Evolutionary conservation across 2,329 filamentous ascomycete genomes (phyloP).

Genomic region (Samsoniella hepiali): DNA sequence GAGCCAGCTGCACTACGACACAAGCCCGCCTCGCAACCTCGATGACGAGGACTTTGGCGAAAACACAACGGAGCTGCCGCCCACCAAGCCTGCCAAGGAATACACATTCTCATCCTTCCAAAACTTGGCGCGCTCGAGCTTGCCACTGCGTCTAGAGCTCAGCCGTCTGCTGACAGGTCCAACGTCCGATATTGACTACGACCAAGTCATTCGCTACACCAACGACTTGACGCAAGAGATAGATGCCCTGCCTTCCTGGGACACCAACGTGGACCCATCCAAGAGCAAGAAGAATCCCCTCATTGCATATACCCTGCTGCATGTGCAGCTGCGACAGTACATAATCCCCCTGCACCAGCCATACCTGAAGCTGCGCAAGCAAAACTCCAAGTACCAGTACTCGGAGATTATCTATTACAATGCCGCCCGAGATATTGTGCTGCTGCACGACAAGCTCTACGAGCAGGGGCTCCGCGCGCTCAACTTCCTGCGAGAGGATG

Average conservation of each 20-base stretch:
- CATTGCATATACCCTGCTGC: slow-evolving; percentile 57
- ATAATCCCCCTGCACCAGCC: slow-evolving; percentile 61
- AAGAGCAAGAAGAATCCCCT: slow-evolving; percentile 51
- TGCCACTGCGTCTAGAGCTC: slow-evolving; percentile 54
- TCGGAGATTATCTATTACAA: slow-evolving; percentile 64
- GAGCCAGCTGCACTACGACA: slow-evolving; percentile 54
- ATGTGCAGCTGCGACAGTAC: slow-evolving; percentile 59
- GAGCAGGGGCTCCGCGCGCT: slow-evolving; percentile 57
- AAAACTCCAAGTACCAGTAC: slow-evolving; percentile 60
- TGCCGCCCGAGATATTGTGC: slow-evolving; percentile 57
- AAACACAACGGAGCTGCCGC: slow-evolving; percentile 48
- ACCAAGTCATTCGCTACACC: slow-evolving; percentile 59
- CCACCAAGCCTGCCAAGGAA: slow-evolving; percentile 48
- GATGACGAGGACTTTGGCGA: slow-evolving; percentile 58
- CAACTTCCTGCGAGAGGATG: slow-evolving; percentile 59
- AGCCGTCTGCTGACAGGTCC: slow-evolving; percentile 55
- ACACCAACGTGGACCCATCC: slow-evolving; percentile 35
- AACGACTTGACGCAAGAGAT: slow-evolving; percentile 61
- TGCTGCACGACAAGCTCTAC: slow-evolving; percentile 59
- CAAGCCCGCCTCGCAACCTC: slow-evolving; percentile 54
- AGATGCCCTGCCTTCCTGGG: slow-evolving; percentile 57
- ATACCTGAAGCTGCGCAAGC: slow-evolving; percentile 56
- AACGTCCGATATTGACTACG: slow-evolving; percentile 55
- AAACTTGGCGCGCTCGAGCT: slow-evolving; percentile 53
- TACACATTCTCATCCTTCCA: slow-evolving; percentile 61